These are phyloP conservation scores for Pseudocercospora cruenta DNA, from an alignment of 2,329 filamentous ascomycete species.

Conservation along the genomic window DNA sequence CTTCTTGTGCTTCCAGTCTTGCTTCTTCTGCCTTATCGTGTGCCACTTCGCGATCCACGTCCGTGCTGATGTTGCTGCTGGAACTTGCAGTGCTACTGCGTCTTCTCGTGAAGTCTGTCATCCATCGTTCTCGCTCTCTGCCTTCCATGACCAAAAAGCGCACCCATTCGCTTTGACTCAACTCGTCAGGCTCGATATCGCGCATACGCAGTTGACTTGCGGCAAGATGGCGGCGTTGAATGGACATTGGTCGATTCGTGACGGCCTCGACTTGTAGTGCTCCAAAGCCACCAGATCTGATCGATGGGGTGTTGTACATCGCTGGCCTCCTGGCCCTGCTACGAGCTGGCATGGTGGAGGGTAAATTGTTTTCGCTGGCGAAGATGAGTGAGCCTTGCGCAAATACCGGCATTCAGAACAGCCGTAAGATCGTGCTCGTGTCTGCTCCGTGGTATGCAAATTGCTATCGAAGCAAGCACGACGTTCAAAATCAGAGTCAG, in stretches of 20 bases:
- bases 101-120: constrained; percentile 34
- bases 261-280: constrained; percentile 40
- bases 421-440: neutral
- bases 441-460: neutral
- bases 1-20: constrained; percentile 34
- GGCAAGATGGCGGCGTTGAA: constrained; percentile 40
- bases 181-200: constrained; percentile 40
- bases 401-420: constrained; percentile 9
- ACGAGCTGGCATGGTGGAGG: constrained; percentile 30
- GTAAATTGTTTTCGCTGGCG: neutral
- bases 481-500: constrained; percentile 10
- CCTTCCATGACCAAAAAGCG: constrained; percentile 41
- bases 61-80: constrained; percentile 17
- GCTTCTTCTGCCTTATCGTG: constrained; percentile 39
- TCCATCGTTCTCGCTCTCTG: constrained; percentile 40
- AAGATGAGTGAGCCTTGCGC: constrained; percentile 7
- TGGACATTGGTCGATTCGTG: constrained; percentile 39
- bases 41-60: constrained; percentile 25
- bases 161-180: constrained; percentile 40
- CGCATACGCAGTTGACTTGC: constrained; percentile 41
- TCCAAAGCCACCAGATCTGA: constrained; percentile 40
- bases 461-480: neutral
- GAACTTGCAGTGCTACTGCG: constrained; percentile 33
- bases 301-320: constrained; percentile 42
- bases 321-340: constrained; percentile 31